Conservation (phyloP, 371 early-diverging fungal genomes). For the Batkoa obscura region DNA sequence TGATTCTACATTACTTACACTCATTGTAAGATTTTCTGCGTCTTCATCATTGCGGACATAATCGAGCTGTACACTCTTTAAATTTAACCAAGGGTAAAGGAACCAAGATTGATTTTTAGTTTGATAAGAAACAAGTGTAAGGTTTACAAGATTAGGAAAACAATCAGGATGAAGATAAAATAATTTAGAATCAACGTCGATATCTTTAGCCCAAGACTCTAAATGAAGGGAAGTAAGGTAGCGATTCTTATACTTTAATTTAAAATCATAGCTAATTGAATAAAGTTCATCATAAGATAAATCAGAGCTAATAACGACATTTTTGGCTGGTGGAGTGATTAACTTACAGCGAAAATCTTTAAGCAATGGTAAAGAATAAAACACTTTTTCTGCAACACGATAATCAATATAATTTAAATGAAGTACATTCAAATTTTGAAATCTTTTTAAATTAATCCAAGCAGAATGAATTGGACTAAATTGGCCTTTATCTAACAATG, state of each 20-base stretch:
- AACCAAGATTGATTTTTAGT: not conserved
- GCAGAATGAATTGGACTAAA: no score
- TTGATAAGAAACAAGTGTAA: not conserved
- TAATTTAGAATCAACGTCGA: not conserved
- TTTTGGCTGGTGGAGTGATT: no score
- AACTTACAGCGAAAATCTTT: not conserved
- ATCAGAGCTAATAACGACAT: no score
- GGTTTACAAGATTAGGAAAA: not conserved
- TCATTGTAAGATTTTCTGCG: not conserved
- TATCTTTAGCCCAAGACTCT: not conserved
- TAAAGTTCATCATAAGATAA: no score
- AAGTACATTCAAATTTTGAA: not conserved
- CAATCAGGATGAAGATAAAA: not conserved
- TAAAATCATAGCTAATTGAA: no score
- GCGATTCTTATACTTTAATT: no score
- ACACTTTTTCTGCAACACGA: not conserved
- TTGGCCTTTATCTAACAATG: no score
- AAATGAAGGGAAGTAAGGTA: not conserved
- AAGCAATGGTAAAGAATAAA: not conserved
- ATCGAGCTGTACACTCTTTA: not conserved
- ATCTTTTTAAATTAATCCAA: no score
- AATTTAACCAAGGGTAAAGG: not conserved
- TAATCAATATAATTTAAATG: conserved; percentile 1
- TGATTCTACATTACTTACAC: not conserved
- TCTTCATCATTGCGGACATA: not conserved